These are phyloP conservation scores for Nectriaceae sp. DNA, from an alignment of 2,329 filamentous ascomycete genomes.

Conservation along the genomic window DNA sequence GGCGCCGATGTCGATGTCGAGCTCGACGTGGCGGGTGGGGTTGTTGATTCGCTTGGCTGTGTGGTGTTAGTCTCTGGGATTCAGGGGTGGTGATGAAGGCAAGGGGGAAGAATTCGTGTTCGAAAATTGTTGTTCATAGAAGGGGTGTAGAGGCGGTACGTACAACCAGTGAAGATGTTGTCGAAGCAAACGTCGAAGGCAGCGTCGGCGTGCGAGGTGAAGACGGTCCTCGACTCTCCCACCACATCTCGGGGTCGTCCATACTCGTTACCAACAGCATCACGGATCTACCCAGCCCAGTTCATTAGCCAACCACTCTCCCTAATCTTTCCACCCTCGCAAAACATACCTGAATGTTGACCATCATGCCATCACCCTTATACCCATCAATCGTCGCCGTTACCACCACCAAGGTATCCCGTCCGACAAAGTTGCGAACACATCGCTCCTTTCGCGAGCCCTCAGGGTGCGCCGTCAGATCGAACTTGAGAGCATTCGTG, in stretches of 20 bases:
- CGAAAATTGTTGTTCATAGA: constrained; percentile 3
- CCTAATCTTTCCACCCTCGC: constrained; percentile 1
- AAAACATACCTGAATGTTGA: constrained; percentile 84
- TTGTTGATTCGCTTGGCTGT: constrained; percentile 33
- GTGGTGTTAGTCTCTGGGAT: no score
- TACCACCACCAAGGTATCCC: constrained; percentile 92
- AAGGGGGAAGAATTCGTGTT: constrained; percentile 9
- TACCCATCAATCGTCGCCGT: constrained; percentile 84
- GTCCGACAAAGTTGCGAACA: constrained; percentile 92
- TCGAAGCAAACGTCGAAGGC: constrained; percentile 97
- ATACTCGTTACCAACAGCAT: constrained; percentile 95
- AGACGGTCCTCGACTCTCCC: constrained; percentile 90
- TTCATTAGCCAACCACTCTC: constrained; percentile 10
- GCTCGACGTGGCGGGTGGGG: constrained; percentile 73
- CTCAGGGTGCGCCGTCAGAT: constrained; percentile 69
- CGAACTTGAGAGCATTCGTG: constrained; percentile 83
- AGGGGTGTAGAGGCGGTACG: constrained; percentile 43
- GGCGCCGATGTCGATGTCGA: constrained; percentile 94
- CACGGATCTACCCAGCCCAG: constrained; percentile 75
- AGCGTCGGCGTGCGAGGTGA: constrained; percentile 88
- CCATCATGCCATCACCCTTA: constrained; percentile 86
- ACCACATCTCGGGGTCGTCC: constrained; percentile 86
- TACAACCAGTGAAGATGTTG: constrained; percentile 74
- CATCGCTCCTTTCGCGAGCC: constrained; percentile 76
- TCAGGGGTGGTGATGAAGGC: no score